Conservation (phyloP, 2,329 filamentous ascomycete genomes). For the Huntiella savannae region DNA sequence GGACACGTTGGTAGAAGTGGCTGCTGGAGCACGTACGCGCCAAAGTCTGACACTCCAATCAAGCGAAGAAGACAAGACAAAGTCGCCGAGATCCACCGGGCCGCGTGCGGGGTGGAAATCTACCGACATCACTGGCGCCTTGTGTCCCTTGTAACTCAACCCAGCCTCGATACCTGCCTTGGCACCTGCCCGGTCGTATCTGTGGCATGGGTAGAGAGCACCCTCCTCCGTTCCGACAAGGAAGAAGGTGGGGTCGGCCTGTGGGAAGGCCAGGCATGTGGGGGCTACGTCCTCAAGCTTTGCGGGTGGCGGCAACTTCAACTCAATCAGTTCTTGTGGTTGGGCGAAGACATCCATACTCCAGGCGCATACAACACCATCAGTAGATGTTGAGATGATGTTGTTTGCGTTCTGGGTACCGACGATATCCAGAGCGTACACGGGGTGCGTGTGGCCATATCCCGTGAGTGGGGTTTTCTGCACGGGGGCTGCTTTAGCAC, state of each 20-base stretch:
- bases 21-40: conserved; percentile 72
- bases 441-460: conserved; percentile 85
- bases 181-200: conserved; percentile 90
- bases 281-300: conserved; percentile 82
- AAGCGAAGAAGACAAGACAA: conserved; percentile 77
- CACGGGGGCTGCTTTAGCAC: conserved; percentile 71
- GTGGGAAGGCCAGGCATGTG: conserved; percentile 84
- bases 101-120: conserved; percentile 88
- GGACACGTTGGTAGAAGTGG: conserved; percentile 39
- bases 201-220: conserved; percentile 85
- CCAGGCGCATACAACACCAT: conserved; percentile 94
- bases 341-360: conserved; percentile 95
- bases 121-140: conserved; percentile 86
- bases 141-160: conserved; percentile 75
- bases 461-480: conserved; percentile 93
- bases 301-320: conserved; percentile 67
- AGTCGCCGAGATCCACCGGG: conserved; percentile 80
- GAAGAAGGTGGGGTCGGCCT: conserved; percentile 93
- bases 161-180: conserved; percentile 88
- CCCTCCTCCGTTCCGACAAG: conserved; percentile 94
- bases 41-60: conserved; percentile 97
- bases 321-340: conserved; percentile 80
- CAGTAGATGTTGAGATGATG: conserved; percentile 90
- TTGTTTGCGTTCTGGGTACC: conserved; percentile 98
- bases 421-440: conserved; percentile 89